Evolutionary conservation across 352 stramenopile genomes (phyloP), one percentile per base, ranked within the genome.

Genomic region (Globisporangium middletonii): DNA sequence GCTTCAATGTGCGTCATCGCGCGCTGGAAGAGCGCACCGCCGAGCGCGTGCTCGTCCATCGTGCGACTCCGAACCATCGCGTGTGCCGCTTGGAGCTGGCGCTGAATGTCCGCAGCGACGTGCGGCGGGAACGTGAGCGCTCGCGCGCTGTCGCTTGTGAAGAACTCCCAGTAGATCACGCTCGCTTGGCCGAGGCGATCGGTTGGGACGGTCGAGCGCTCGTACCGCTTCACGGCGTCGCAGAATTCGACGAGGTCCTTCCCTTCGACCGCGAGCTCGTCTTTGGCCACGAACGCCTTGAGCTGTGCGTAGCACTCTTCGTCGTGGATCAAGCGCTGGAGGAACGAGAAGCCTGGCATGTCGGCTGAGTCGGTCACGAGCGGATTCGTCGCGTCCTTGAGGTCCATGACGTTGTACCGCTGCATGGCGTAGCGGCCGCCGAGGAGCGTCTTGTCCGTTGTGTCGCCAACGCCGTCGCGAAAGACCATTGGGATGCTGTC

Each of bases 401-500:
- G 63, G 46, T 89, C 79, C 77, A 89, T 86, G 47, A 79, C 43
- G 38, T 86, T 81, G 58, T 88, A 89, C 7, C 71, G 75, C 55
- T 81, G 73, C 82, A 92, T 90, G 33, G 84, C 65, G 57, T 92
- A 93, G 18, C 83, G 79, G 3, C 85, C 85, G 48, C 85, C 85
- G 44, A 95, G 64, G 0, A 95, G 66, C 2, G 85, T 95, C 60
- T 95, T 95, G 62, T 95, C 85, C 0, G 82, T 92, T 28, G 83
- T 88, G 51, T 95, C 85, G 33, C 85, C 83, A 11, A 83, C 80
- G 53, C 85, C 92, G 64, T 95, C 85, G 13, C 85, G 83, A 48
- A 90, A 95, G 2, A 93, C 73, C 78, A 93, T 93, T 8, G 85
- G 85, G 46, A 95, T 88, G 44, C 79, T 89, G 57, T 95, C 85